Conservation (phyloP, 768 basidiomycete genomes). For the Lanmaoa rubissima region DNA sequence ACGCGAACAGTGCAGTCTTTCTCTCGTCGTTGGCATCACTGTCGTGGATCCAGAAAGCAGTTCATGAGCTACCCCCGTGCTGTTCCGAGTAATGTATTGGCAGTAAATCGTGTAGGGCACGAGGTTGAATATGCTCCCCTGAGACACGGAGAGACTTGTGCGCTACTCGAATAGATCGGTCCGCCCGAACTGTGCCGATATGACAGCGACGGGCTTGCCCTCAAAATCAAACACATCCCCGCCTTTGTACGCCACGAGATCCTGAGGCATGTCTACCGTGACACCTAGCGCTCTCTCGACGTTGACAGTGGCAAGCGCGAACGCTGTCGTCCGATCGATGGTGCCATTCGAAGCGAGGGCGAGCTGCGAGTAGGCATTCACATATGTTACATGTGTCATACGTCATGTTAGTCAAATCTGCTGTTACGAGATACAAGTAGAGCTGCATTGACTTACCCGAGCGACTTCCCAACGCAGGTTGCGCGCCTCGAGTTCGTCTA, state of each 20-base stretch:
- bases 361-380: slow-evolving; percentile 26
- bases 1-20: no score
- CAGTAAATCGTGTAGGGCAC: neutral
- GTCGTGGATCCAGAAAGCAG: no score
- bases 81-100: neutral
- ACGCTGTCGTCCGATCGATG: slow-evolving; percentile 34
- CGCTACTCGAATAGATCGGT: slow-evolving; percentile 20
- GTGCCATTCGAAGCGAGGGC: slow-evolving; percentile 38
- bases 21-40: no score
- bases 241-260: slow-evolving; percentile 39
- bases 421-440: no score
- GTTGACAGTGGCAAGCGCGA: slow-evolving; percentile 40
- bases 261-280: slow-evolving; percentile 25
- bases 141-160: neutral
- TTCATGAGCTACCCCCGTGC: no score
- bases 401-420: neutral
- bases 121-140: neutral
- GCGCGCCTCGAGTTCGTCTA: slow-evolving; percentile 32
- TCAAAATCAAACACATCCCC: slow-evolving; percentile 37
- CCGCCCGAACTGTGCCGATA: slow-evolving; percentile 28
- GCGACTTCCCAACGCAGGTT: slow-evolving; percentile 39
- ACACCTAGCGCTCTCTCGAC: slow-evolving; percentile 44
- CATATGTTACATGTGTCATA: neutral
- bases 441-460: slow-evolving; percentile 30
- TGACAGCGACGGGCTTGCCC: slow-evolving; percentile 40